Evolutionary conservation across 148 eudicot species (phyloP), one percentile per base, ranked within the genome.

Genomic region (Spergularia marina): DNA sequence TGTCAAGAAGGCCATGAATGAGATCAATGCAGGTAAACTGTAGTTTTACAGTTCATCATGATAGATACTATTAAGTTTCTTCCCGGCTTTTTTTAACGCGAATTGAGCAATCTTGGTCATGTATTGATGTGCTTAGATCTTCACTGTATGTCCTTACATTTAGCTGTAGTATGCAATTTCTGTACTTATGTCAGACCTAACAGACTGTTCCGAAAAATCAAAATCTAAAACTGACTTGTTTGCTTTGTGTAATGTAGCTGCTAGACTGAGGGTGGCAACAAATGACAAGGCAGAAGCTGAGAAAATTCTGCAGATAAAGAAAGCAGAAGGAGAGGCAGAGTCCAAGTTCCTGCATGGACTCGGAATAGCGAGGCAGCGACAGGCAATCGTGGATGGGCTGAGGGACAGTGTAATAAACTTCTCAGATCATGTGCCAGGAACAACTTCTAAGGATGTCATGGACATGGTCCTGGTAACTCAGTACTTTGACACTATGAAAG

Each of bases 201-300:
- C 23, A 8, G 8, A 21, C 39, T 20, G 23, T 10, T 25, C 23
- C 23, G 14, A 14, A 23, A 47, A 12, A 39, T 30, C 36, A 30
- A 3, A 11, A 44, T 58, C 53, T 18, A 40, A 65, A 66, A 30
- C 52, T 12, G 36, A 5, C 16, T 13, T 10, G 14, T 59, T 30
- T 21, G 25, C 25, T 68, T 52, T 60, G 8, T 57, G 61, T 57
- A 6, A 65, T 65, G 67, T 82, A 88, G 94, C 94, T 81, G 86
- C 91, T 62, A 82, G 91, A 76, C 23, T 88, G 79, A 83, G 91
- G 78, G 55, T 81, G 78, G 91, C 91, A 16, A 84, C 91, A n/a
- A 88, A 82, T 65, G 94, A 90, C 63, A 90, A 90, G 79, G 91
- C 94, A n/a, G 94, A 90, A 68, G 94, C 94, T 30, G 94, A 90